Percentiles rank a stretch among this genome's conserved stretches.
Evolutionary conservation across 2,329 filamentous ascomycete genomes (phyloP).

Genomic region (Amauroascus niger): DNA sequence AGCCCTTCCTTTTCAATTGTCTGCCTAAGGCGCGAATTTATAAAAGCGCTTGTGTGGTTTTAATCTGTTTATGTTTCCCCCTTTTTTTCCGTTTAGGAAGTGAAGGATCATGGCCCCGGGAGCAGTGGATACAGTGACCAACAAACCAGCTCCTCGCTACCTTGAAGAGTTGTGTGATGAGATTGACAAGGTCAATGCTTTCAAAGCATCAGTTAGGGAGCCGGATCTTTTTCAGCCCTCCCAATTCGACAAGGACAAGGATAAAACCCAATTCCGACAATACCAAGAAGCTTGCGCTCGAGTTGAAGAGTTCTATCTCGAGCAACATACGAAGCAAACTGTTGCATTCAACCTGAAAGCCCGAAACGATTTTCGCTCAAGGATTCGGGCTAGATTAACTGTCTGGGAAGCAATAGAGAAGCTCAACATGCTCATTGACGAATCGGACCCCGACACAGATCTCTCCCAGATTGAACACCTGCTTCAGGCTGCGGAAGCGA

Average conservation of each 20-base stretch:
- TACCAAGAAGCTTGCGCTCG: slow-evolving; percentile 75
- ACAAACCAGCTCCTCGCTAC: background rate
- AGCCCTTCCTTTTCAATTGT: background rate
- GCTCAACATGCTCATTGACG: slow-evolving; percentile 81
- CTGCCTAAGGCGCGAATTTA: no score
- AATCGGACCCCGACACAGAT: slow-evolving; percentile 80
- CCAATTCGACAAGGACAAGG: slow-evolving; percentile 62
- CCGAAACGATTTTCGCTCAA: slow-evolving; percentile 59
- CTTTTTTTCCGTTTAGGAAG: background rate
- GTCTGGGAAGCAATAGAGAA: slow-evolving; percentile 91
- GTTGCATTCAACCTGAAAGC: slow-evolving; percentile 69
- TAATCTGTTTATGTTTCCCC: background rate
- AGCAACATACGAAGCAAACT: slow-evolving; percentile 50
- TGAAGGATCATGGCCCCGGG: slow-evolving; percentile 9
- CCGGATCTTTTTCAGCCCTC: slow-evolving; percentile 44
- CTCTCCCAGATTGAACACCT: slow-evolving; percentile 85
- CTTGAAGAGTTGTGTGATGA: slow-evolving; percentile 31
- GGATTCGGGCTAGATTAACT: slow-evolving; percentile 64
- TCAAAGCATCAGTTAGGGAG: slow-evolving; percentile 45
- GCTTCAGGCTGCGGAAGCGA: slow-evolving; percentile 79
- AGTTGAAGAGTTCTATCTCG: slow-evolving; percentile 78
- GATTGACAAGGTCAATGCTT: slow-evolving; percentile 51
- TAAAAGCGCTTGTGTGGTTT: no score
- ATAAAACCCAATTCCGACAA: slow-evolving; percentile 71
- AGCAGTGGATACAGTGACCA: background rate